A percentile compares a stretch with the other conserved stretches of the same genome.
Conservation (phyloP, 768 basidiomycete genomes). For the Rhodotorula kratochvilovae region DNA sequence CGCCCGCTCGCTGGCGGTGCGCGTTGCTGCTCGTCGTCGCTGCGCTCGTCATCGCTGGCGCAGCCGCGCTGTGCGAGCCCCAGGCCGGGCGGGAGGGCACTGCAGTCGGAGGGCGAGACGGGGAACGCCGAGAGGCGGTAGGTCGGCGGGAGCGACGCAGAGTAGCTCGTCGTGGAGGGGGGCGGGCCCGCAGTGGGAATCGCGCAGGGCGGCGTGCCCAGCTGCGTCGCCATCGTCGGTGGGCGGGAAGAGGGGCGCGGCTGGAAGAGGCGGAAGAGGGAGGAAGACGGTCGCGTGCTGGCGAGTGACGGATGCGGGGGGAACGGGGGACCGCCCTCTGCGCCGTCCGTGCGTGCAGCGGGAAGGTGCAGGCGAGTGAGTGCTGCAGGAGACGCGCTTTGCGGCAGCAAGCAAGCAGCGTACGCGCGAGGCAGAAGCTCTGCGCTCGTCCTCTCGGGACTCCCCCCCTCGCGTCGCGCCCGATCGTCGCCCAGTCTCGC, state of each 20-base stretch:
- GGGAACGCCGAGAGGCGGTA: constrained; percentile 23
- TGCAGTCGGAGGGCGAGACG: constrained; percentile 4
- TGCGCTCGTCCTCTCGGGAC: too few species aligned
- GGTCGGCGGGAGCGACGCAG: constrained; percentile 6
- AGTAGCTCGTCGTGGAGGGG: not conserved
- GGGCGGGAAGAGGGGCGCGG: not conserved
- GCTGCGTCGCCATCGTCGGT: not conserved
- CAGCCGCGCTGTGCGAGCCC: not conserved
- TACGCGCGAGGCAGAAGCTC: too few species aligned
- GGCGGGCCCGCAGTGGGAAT: not conserved
- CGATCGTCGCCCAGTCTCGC: too few species aligned
- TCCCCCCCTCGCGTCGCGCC: too few species aligned
- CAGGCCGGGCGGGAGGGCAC: not conserved
- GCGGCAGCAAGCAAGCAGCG: too few species aligned
- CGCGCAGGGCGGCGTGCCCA: not conserved
- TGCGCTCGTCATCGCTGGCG: not conserved
- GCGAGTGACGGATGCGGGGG: too few species aligned
- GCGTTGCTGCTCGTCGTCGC: too few species aligned
- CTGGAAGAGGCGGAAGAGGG: not conserved
- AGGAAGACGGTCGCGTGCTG: not conserved
- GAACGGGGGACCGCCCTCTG: too few species aligned
- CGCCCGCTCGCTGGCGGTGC: too few species aligned
- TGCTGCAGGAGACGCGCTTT: too few species aligned
- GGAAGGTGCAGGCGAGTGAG: too few species aligned
- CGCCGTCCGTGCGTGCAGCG: too few species aligned